Percentiles rank a stretch among this genome's conserved stretches.
phyloP scores from a whole-genome alignment of 257 asterid species.

The Gardenia jasminoides region DNA sequence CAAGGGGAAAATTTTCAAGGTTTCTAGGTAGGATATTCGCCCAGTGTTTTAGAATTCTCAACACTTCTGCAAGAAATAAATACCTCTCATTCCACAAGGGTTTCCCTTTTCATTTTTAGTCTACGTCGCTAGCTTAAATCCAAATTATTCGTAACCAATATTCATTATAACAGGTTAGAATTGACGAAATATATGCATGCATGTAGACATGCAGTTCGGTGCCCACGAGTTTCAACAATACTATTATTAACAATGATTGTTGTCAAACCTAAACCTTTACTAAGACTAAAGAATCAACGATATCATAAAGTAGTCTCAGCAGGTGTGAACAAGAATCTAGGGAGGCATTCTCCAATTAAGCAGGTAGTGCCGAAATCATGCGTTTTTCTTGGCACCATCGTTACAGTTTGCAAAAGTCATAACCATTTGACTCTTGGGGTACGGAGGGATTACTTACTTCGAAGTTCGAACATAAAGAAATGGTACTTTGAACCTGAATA shows the following conservation, averaged over 20 bases:
- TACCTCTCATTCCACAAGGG: too few relatives aligned
- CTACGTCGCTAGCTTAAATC: too few relatives aligned
- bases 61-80: too few relatives aligned
- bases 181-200: too few relatives aligned
- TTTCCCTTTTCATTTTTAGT: too few relatives aligned
- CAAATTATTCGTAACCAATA: too few relatives aligned
- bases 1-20: too few relatives aligned
- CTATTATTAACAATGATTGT: not conserved
- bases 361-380: not conserved
- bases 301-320: not conserved
- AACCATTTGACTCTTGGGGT: not conserved
- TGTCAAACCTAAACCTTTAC: not conserved
- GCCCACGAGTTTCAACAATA: too few relatives aligned
- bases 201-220: too few relatives aligned
- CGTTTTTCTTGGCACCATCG: not conserved
- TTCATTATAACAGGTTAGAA: too few relatives aligned
- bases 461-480: not conserved
- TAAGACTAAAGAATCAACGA: not conserved
- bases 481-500: not conserved
- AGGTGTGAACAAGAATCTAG: not conserved
- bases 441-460: not conserved
- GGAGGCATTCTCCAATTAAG: not conserved
- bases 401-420: not conserved
- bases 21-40: too few relatives aligned
- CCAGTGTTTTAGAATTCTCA: too few relatives aligned